Conservation (phyloP, 495 filamentous ascomycete genomes). For the Penicillium argentinense region DNA sequence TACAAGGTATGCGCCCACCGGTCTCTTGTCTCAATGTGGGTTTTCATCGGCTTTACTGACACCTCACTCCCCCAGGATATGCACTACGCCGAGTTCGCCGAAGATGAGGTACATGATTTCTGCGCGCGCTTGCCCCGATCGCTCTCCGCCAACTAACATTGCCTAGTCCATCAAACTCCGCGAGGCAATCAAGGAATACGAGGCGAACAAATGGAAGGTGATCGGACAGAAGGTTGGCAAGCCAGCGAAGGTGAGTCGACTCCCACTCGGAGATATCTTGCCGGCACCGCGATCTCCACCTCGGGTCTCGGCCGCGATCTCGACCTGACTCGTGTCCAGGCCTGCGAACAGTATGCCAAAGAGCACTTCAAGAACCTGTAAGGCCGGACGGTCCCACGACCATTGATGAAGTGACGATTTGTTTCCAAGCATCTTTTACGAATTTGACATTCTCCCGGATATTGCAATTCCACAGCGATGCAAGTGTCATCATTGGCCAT, state of each 20-base stretch:
- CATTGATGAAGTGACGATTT: conserved; percentile 43
- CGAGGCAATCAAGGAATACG: conserved; percentile 97
- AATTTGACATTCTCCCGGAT: conserved; percentile 38
- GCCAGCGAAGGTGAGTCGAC: conserved; percentile 87
- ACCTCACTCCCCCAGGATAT: conserved; percentile 65
- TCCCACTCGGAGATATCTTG: too few species aligned
- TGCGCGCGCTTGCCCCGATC: not conserved
- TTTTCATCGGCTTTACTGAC: conserved; percentile 25
- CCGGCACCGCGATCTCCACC: not conserved
- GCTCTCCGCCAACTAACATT: conserved; percentile 30
- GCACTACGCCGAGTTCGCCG: conserved; percentile 98
- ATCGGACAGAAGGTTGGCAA: conserved; percentile 97
- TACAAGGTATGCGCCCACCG: conserved; percentile 88
- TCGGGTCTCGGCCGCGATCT: conserved; percentile 10
- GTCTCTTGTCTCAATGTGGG: too few species aligned
- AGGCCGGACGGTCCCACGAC: conserved; percentile 21
- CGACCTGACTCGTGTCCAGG: conserved; percentile 49
- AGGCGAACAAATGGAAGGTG: conserved; percentile 96
- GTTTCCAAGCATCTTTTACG: conserved; percentile 31
- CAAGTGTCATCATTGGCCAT: conserved; percentile 22
- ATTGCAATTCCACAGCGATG: conserved; percentile 36
- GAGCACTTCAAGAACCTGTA: conserved; percentile 76
- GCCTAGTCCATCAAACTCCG: conserved; percentile 77
- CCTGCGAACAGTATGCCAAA: conserved; percentile 97
- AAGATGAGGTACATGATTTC: conserved; percentile 77